These are phyloP conservation scores for Boletus reticulatus DNA, from an alignment of 768 basidiomycete species.

Conservation along the genomic window DNA sequence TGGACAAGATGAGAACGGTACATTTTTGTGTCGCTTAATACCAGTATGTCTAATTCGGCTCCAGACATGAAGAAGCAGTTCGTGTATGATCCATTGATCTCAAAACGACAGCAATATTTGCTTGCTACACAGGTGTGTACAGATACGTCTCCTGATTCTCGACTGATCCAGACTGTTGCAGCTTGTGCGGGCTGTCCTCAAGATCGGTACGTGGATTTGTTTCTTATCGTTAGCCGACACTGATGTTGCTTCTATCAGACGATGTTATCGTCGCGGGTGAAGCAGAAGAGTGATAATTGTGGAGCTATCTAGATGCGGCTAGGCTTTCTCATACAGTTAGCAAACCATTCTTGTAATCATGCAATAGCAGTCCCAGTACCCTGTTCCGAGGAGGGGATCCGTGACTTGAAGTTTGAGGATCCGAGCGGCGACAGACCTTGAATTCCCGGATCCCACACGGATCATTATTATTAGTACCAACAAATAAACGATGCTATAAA, in stretches of 20 bases:
- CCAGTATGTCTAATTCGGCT: neutral
- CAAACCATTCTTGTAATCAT: constrained; percentile 25
- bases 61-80: constrained; percentile 97
- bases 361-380: constrained; percentile 3
- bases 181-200: constrained; percentile 84
- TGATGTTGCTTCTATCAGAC: constrained; percentile 41
- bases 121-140: constrained; percentile 85
- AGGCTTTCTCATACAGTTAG: constrained; percentile 13
- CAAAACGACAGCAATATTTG: constrained; percentile 95
- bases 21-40: constrained; percentile 19
- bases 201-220: constrained; percentile 61
- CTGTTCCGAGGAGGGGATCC: no score
- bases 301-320: constrained; percentile 16
- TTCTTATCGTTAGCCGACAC: neutral
- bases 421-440: no score
- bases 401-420: no score
- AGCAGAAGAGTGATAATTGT: constrained; percentile 53
- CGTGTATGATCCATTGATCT: constrained; percentile 95
- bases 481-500: constrained; percentile 2
- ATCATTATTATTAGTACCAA: no score
- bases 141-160: neutral
- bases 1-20: constrained; percentile 83
- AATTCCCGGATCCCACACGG: no score
- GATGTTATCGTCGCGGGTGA: constrained; percentile 77
- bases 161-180: constrained; percentile 27